Evolutionary conservation across 257 asterid species (phyloP), one percentile per base, ranked within the genome.

Genomic region (Solanum boliviense): DNA sequence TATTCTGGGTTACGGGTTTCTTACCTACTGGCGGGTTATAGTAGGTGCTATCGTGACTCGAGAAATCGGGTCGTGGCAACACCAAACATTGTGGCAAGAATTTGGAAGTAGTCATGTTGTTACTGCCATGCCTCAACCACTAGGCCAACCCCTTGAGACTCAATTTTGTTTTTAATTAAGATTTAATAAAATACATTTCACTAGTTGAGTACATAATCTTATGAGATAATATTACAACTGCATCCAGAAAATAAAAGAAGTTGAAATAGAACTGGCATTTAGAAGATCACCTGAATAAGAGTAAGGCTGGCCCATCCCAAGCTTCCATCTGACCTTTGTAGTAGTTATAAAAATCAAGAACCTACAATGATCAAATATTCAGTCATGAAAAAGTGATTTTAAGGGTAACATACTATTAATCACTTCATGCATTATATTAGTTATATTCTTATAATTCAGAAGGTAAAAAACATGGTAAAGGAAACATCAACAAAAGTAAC

Each of bases 321-420:
- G 99, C 95, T 92, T 97, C 99, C 99, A 97, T 97, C 91, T 96
- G 99, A 91, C 99, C 99, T 89, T 97, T 97, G 97, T 95, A 96
- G 94, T 97, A 97, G 88, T 97, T 96, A 87, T 96, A 97, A 90
- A 97, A 97, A 92, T 96, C 98, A 91, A 95, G 88, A 88, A 92
- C 93, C 99, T 97, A 93, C 35, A 86, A 90, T 81, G 85, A 87
- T 87, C 87, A 82, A 87, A 89, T 60, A 87, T 25, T 13, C 44
- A 83, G 87, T 92, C 89, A 88, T 38, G 88, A 67, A 31, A 72
- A 87, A 85, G 82, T 73, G 79, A 73, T 87, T 60, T 70, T 70
- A 58, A 62, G 46, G 75, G 31, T 83, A 84, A 46, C 67, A 27
- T 44, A 44, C 67, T 79, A 79, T 44, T 39, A 27, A 79, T 27